These are phyloP conservation scores for Parmelia sp. DNA, from an alignment of 495 filamentous ascomycete species.

Conservation along the genomic window DNA sequence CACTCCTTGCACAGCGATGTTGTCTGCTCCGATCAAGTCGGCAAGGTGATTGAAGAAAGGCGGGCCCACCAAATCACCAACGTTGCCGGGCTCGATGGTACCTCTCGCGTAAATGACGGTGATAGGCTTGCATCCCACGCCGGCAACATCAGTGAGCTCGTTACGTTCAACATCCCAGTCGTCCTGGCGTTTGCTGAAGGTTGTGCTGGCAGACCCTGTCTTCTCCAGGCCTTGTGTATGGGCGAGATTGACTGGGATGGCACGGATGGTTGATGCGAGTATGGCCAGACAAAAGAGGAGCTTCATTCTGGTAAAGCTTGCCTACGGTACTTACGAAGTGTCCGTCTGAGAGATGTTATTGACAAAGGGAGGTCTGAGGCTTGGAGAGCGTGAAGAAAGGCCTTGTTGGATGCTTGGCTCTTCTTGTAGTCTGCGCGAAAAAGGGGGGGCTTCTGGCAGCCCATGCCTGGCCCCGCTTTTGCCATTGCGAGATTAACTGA, in stretches of 20 bases:
- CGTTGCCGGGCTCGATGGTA: conserved; percentile 42
- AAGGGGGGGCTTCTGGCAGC: background rate
- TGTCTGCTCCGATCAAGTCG: conserved; percentile 33
- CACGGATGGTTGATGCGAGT: conserved; percentile 22
- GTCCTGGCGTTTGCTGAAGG: conserved; percentile 16
- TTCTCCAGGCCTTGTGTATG: conserved; percentile 15
- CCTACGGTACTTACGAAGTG: background rate
- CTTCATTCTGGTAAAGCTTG: conserved; percentile 27
- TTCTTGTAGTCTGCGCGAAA: background rate
- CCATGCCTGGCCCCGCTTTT: background rate
- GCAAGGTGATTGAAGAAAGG: conserved; percentile 46
- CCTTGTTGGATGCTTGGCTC: background rate
- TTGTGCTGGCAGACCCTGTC: conserved; percentile 10
- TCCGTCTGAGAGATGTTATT: background rate
- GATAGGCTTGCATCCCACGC: conserved; percentile 30
- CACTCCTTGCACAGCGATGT: conserved; percentile 51
- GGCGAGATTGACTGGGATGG: conserved; percentile 11
- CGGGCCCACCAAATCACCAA: conserved; percentile 52
- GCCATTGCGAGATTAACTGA: background rate
- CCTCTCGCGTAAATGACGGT: conserved; percentile 41
- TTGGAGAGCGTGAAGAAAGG: background rate
- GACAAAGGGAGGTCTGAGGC: background rate
- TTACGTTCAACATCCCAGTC: conserved; percentile 28
- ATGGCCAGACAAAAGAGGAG: conserved; percentile 27
- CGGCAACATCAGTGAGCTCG: conserved; percentile 25